These are phyloP conservation scores for Phoma sp. DNA, from an alignment of 2,329 filamentous ascomycete genomes.

Conservation along the genomic window DNA sequence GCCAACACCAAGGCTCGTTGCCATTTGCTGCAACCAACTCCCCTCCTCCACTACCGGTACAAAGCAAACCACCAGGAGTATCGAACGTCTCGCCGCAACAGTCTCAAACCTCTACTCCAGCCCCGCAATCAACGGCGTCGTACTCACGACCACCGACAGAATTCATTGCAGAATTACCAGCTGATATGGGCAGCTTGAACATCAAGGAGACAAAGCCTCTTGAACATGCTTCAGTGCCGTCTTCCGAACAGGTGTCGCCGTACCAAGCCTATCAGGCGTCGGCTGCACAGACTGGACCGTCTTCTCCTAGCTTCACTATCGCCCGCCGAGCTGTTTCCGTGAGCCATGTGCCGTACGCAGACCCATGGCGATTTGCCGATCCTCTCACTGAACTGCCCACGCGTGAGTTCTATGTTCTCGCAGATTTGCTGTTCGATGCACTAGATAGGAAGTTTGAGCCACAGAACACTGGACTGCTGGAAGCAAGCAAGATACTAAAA, in stretches of 20 bases:
- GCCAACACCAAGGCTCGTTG: constrained; percentile 16
- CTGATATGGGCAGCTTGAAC: constrained; percentile 38
- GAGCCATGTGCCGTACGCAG: constrained; percentile 36
- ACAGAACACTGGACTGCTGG: constrained; percentile 42
- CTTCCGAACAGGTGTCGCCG: constrained; percentile 14
- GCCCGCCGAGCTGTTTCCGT: constrained; percentile 38
- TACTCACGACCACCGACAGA: constrained; percentile 25
- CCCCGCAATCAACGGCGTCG: constrained; percentile 10
- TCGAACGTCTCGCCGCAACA: constrained; percentile 17
- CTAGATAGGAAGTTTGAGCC: constrained; percentile 45
- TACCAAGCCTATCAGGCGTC: constrained; percentile 42
- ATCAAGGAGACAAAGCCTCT: constrained; percentile 25
- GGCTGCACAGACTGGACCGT: constrained; percentile 21
- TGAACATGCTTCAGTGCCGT: constrained; percentile 3
- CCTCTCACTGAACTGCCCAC: constrained; percentile 41
- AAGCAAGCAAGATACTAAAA: constrained; percentile 42
- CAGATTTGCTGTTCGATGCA: constrained; percentile 44
- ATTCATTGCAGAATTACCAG: constrained; percentile 46
- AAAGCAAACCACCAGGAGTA: constrained; percentile 17
- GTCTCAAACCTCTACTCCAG: constrained; percentile 21
- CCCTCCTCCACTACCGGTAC: constrained; percentile 22
- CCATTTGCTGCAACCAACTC: constrained; percentile 25
- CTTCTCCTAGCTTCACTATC: constrained; percentile 33
- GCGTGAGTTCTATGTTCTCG: constrained; percentile 45
- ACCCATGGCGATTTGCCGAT: constrained; percentile 46